A percentile compares a stretch with the other conserved stretches of the same genome.
phyloP scores from a whole-genome alignment of 2,329 filamentous ascomycete genomes.

The Arthrocladium fulminans region DNA sequence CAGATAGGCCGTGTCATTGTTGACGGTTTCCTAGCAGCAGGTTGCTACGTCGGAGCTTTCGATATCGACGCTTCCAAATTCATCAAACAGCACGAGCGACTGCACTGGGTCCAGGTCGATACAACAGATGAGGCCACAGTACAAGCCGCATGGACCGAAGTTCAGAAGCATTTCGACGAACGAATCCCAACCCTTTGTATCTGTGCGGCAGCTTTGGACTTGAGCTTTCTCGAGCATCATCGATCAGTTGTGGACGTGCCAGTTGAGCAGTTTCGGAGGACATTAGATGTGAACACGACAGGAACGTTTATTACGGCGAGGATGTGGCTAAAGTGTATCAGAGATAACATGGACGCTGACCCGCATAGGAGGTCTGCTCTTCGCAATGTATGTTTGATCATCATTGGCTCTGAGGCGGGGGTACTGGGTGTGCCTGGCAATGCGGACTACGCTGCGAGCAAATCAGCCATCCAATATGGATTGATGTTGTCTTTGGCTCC shows the following conservation, averaged over 20 bases:
- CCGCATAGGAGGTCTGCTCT: neutral
- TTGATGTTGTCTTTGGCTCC: slow-evolving; percentile 34
- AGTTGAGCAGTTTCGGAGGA: slow-evolving; percentile 31
- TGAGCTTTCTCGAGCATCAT: slow-evolving; percentile 34
- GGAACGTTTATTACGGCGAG: slow-evolving; percentile 38
- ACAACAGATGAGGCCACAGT: slow-evolving; percentile 29
- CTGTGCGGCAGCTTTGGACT: slow-evolving; percentile 37
- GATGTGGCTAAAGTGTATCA: slow-evolving; percentile 34
- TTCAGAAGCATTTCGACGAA: slow-evolving; percentile 27
- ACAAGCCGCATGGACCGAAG: slow-evolving; percentile 28
- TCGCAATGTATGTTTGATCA: slow-evolving; percentile 34
- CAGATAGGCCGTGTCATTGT: slow-evolving; percentile 34
- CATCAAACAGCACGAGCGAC: slow-evolving; percentile 10
- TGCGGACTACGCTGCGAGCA: slow-evolving; percentile 38
- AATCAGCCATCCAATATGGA: slow-evolving; percentile 39
- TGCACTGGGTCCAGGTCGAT: slow-evolving; percentile 26
- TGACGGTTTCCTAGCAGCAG: slow-evolving; percentile 35
- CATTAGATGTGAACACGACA: slow-evolving; percentile 37
- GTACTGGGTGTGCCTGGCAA: slow-evolving; percentile 36
- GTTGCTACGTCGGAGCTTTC: slow-evolving; percentile 33
- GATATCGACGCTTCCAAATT: slow-evolving; percentile 24
- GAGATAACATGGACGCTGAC: slow-evolving; percentile 14
- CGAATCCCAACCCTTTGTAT: slow-evolving; percentile 33
- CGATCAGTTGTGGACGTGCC: slow-evolving; percentile 34
- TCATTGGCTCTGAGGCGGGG: slow-evolving; percentile 40